Base-by-base conservation (phyloP, 345 rosid species). In the Mangifera indica region DNA sequence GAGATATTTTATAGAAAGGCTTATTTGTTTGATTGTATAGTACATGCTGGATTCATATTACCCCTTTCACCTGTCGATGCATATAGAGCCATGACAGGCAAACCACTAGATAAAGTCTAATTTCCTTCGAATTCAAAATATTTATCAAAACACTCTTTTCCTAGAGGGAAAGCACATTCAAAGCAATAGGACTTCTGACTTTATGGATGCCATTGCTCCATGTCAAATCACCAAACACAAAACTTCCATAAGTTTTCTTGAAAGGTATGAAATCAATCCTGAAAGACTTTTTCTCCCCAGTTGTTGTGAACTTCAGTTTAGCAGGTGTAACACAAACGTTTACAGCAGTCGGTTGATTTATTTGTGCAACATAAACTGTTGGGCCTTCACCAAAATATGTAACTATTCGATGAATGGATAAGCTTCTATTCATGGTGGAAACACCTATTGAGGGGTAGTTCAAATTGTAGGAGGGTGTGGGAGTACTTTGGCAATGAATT, bases 371-470 rank as follows among this genome's bases (percentile, higher is more conserved):
- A 70, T 79, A 81, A 14, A 54, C 70, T 1, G 83, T 66, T 7
- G 77, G 81, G 51, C 86, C 82, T 29, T 71, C 40, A 3, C 87
- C 84, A 4, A 80, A 71, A 59, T 84, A 86, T 10, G 89, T 84
- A 51, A 84, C 84, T 32, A 82, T 84, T 59, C 79, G 70, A 12
- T 63, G 42, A 24, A 84, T 73, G 5, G 84, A 76, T 55, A 80
- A 74, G 45, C 72, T 79, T 74, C 88, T 84, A 3, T 68, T 76
- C 87, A 82, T 64, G 61, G 60, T 79, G 63, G 87, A 81, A 21
- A 82, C 81, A 5, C 84, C 83, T 13, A 88, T 82, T 20, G 87
- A 86, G 42, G 86, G 84, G 70, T 81, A 82, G 76, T 81, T 84
- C n/a, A 88, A 75, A 56, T 88, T 72, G 21, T 81, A 71, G 61